These are phyloP conservation scores for Diddensiella caesifluorescens DNA, from an alignment of 805 yeast species.

Conservation along the genomic window DNA sequence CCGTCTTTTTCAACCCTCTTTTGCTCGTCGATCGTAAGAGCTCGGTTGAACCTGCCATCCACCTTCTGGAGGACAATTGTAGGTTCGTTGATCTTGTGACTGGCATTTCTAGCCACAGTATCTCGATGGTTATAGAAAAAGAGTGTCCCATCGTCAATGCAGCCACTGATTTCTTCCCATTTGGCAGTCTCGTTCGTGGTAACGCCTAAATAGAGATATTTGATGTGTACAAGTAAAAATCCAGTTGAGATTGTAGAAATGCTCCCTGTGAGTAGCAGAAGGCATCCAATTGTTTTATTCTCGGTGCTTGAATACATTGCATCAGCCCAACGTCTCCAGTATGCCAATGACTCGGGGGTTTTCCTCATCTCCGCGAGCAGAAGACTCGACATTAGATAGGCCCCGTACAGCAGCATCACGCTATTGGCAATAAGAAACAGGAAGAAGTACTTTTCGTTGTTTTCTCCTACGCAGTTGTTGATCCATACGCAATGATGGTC, in stretches of 20 bases:
- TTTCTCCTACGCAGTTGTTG: conserved; percentile 55
- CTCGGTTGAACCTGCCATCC: conserved; percentile 26
- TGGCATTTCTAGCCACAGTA: conserved; percentile 11
- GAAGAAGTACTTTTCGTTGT: conserved; percentile 59
- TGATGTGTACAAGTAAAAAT: conserved; percentile 43
- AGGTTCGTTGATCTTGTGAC: conserved; percentile 14
- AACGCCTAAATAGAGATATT: conserved; percentile 56
- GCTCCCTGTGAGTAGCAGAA: conserved; percentile 41
- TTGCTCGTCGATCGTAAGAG: conserved; percentile 26
- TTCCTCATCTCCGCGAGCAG: background rate
- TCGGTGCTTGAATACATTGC: conserved; percentile 8
- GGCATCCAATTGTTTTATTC: conserved; percentile 32
- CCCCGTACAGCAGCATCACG: conserved; percentile 42
- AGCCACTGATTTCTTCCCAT: conserved; percentile 60
- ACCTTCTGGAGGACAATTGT: conserved; percentile 27
- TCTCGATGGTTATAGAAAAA: conserved; percentile 26
- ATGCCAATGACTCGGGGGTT: conserved; percentile 2
- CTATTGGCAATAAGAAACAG: conserved; percentile 48
- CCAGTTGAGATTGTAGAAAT: conserved; percentile 42
- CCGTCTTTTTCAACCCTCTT: conserved; percentile 21
- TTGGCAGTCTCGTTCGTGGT: conserved; percentile 71
- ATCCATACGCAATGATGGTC: conserved; percentile 65
- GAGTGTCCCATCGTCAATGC: conserved; percentile 40
- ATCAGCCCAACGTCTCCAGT: conserved; percentile 9
- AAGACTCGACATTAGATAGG: conserved; percentile 26